Base-by-base conservation (phyloP, 306 rosid genomes). In the Alnus rubra region DNA sequence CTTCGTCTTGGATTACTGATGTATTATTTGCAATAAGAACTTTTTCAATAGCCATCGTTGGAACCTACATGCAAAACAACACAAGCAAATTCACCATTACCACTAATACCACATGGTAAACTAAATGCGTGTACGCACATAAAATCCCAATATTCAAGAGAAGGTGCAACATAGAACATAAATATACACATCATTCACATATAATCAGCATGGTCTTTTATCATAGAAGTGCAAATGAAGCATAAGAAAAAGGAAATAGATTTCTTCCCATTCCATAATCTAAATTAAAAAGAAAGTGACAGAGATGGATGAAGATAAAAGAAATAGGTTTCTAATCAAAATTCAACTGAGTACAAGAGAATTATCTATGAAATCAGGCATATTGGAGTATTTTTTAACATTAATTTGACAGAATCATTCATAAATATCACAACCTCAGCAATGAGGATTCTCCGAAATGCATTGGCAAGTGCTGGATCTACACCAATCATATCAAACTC, bases 11-110 rank as follows among this genome's bases (percentile, higher is more conserved):
- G 77, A 95, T 51, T 19, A 91, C 63, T 67, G 99, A 91, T 13
- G 99, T 91, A 81, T 93, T 95, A 80, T 93, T 91, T 31, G 94
- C 96, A 51, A 95, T 84, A 76, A 91, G 84, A 83, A 95, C 94
- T 82, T 89, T 90, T 88, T 95, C 99, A 83, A 95, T 89, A 76
- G 99, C 99, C 99, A 95, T 95, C 12, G 98, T 95, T 58, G 99
- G 98, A 80, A 95, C 92, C 99, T 95, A 65, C 73, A 75, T n/a
- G 54, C 31, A 82, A 33, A 60, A 68, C 33, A 45, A 48, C 28
- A 74, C 72, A 14, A 60, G 67, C 51, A 75, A 74, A 78, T 53
- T 70, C 74, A 50, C 19, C 50, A 49, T 68, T 47, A 68, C 10
- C 62, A 39, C 7, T n/a, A 54, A 18, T 39, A 62, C 33, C 50